Base-by-base conservation (phyloP, 352 stramenopile genomes). In the Globisporangium canariense region DNA sequence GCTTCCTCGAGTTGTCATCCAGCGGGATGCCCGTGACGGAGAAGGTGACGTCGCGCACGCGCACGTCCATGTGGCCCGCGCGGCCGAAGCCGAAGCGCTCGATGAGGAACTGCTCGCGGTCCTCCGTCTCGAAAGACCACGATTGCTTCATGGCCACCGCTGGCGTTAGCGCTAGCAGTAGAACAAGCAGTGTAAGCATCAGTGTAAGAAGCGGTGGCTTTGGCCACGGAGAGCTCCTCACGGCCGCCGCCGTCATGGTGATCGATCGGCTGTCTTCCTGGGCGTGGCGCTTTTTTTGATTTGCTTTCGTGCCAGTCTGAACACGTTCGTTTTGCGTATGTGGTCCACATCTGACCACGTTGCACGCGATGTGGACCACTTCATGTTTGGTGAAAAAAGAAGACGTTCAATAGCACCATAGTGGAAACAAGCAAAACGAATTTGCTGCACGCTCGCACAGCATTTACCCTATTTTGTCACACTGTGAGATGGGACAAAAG, bases 51-150 rank as follows among this genome's bases (percentile, higher is more conserved):
- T 77, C 70, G 4, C 65, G 70, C 20, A 97, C 78, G n/a, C 66
- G 75, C 32, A 97, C 64, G 60, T 96, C 75, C 68, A 97, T 79
- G 45, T 71, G 67, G 5, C 89, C 90, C 11, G 65, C 59, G 5
- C 72, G 67, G 8, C 79, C 71, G 47, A 98, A 97, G 43, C 89
- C 91, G 64, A 98, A 98, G 70, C 86, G 88, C 70, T 98, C 91
- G 49, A 98, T 82, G 49, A 94, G 72, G 71, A 97, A 98, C 52
- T 94, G 71, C 40, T 68, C 58, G 28, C 89, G 81, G 61, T 84
- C 74, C 60, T 98, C 91, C 22, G 70, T 52, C 20, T 69, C 62
- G 54, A 97, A 93, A 34, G 34, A 47, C 78, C 91, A 91, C 22
- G 78, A 70, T 68, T 97, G 90, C 66, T 94, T 91, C 80, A 91